phyloP scores from a whole-genome alignment of 2,329 filamentous ascomycete genomes.

The Fusarium nygamai region DNA sequence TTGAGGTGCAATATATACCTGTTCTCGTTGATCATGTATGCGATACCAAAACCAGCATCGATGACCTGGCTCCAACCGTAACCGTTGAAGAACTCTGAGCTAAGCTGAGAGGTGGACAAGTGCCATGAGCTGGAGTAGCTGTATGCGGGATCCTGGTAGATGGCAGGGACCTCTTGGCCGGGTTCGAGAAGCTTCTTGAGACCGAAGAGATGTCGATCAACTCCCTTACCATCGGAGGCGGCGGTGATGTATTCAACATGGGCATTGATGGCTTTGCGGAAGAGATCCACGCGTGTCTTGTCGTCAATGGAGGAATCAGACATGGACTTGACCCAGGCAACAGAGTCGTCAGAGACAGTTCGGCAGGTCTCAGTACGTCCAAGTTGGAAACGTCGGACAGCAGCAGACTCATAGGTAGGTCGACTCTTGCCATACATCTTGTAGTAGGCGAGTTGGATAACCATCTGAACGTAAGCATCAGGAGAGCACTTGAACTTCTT shows the following conservation, averaged over 20 bases:
- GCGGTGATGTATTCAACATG: slow-evolving; percentile 93
- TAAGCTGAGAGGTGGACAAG: slow-evolving; percentile 88
- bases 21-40: slow-evolving; percentile 99
- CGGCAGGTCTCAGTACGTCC: slow-evolving; percentile 97
- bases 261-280: slow-evolving; percentile 82
- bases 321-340: slow-evolving; percentile 91
- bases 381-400: slow-evolving; percentile 93
- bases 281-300: slow-evolving; percentile 74
- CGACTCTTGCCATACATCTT: slow-evolving; percentile 99
- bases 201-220: slow-evolving; percentile 96
- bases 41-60: slow-evolving; percentile 94
- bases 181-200: slow-evolving; percentile 88
- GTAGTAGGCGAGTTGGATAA: slow-evolving; percentile 97
- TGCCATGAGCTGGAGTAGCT: slow-evolving; percentile 89
- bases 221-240: slow-evolving; percentile 90
- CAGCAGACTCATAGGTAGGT: slow-evolving; percentile 96
- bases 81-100: slow-evolving; percentile 97
- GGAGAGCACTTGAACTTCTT: slow-evolving; percentile 99
- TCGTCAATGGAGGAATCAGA: slow-evolving; percentile 71
- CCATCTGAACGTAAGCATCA: slow-evolving; percentile 97
- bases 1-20: slow-evolving; percentile 63
- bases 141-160: slow-evolving; percentile 90
- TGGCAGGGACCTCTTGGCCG: slow-evolving; percentile 80
- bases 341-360: slow-evolving; percentile 87
- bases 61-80: slow-evolving; percentile 99